Evolutionary conservation across 192 early-diverging fungal genomes (phyloP), one percentile per base, ranked within the genome.

Genomic region (Physocladia obscura): DNA sequence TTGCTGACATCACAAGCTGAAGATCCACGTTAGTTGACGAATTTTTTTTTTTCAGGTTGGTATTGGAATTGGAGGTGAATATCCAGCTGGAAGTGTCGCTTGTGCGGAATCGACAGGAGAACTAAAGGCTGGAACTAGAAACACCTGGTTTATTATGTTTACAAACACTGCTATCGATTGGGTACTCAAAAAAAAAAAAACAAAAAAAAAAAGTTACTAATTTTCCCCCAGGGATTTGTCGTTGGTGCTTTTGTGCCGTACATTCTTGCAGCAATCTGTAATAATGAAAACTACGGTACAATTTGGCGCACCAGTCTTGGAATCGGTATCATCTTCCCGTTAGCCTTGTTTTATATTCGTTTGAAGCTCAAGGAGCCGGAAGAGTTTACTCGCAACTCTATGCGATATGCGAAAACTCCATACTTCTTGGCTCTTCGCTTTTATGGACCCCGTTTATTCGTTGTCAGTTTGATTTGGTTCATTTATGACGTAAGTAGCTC

Each of bases 401-500:
- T 54, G 51, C 51, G 51, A 22, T 5, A 54, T 26, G 51, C 51
- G 4, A 54, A 54, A 26, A 24, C 24, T 24, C 51, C 51, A 8
- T 54, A 54, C 24, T 8, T 15, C 22, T 26, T 54, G n/a, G 51
- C 27, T 5, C 24, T 54, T 22, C 6, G 22, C 8, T 54, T n/a
- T 26, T 54, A 54, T 26, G 51, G 51, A 6, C n/a, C 4, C 51
- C 51, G 62, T 3, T 48, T 71, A 2, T 35, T 48, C 17, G 70
- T 37, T 1, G 49, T 60, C 37, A 26, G 34, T 4, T 44, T 37
- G n/a, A 61, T 60, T 30, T 71, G 70, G 70, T 58, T 71, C 35
- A 11, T 71, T 49, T n/a, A n/a, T n/a, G n/a, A n/a, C n/a, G n/a
- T n/a, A n/a, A n/a, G n/a, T n/a, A n/a, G n/a, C n/a, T n/a, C n/a